Percentiles rank a stretch among this genome's conserved stretches.
These are phyloP conservation scores for Ogataea saltuana DNA, from an alignment of 805 yeast species.

Conservation along the genomic window DNA sequence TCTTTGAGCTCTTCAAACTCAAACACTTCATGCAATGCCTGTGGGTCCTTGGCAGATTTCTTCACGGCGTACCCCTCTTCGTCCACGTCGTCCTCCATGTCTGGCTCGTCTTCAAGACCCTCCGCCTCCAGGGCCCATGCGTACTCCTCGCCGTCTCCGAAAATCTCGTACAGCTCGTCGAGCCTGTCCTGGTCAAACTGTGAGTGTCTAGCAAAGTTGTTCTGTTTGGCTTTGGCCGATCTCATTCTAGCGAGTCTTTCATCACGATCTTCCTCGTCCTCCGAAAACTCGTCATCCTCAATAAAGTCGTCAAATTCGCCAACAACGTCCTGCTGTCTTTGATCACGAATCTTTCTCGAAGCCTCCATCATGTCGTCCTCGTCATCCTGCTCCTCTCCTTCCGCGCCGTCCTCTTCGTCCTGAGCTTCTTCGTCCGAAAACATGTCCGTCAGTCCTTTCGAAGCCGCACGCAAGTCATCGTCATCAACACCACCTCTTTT, in stretches of 20 bases:
- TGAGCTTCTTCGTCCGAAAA: constrained; percentile 61
- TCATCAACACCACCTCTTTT: constrained; percentile 65
- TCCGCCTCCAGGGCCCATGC: constrained; percentile 98
- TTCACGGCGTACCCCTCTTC: constrained; percentile 35
- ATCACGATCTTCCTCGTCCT: constrained; percentile 72
- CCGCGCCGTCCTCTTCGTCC: constrained; percentile 33
- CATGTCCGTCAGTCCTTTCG: constrained; percentile 59
- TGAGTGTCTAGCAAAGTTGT: constrained; percentile 34
- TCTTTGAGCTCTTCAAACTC: constrained; percentile 92
- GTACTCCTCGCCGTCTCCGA: constrained; percentile 96
- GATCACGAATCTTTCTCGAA: constrained; percentile 27
- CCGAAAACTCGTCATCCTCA: constrained; percentile 95
- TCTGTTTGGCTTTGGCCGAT: constrained; percentile 34
- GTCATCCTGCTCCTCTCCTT: constrained; percentile 38
- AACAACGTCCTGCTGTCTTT: constrained; percentile 36
- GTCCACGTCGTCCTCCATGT: constrained; percentile 39
- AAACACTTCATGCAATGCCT: constrained; percentile 82
- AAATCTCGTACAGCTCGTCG: constrained; percentile 90
- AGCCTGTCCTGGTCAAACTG: constrained; percentile 85
- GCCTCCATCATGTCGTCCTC: constrained; percentile 36
- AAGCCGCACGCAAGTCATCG: constrained; percentile 21
- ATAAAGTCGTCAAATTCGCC: constrained; percentile 97
- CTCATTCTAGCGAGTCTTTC: constrained; percentile 41
- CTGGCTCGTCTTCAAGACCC: constrained; percentile 51
- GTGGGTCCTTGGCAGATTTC: constrained; percentile 39